These are phyloP conservation scores for Moricandia arvensis DNA, from an alignment of 345 rosid species.

Conservation along the genomic window DNA sequence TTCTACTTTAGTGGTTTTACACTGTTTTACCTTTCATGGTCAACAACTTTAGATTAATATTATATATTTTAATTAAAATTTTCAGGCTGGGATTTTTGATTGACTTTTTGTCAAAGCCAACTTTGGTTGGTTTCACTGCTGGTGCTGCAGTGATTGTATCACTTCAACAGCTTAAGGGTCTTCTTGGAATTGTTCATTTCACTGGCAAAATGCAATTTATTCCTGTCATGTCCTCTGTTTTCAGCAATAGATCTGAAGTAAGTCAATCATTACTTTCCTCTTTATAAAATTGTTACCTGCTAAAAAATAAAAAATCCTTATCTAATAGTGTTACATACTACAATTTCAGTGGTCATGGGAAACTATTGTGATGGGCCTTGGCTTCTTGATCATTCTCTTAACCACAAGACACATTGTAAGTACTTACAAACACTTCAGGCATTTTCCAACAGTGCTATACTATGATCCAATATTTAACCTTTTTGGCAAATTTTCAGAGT, in stretches of 20 bases:
- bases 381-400: constrained; percentile 67
- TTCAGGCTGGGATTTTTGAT: constrained; percentile 93
- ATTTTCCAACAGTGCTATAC: background rate
- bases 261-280: constrained; percentile 14
- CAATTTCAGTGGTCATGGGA: constrained; percentile 90
- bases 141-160: constrained; percentile 97
- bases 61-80: background rate
- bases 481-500: constrained; percentile 48
- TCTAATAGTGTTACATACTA: constrained; percentile 11
- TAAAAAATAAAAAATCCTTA: too few species aligned
- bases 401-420: constrained; percentile 87
- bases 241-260: constrained; percentile 65
- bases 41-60: constrained; percentile 13
- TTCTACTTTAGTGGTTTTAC: constrained; percentile 31
- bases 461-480: background rate
- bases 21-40: constrained; percentile 21
- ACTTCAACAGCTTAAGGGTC: constrained; percentile 87
- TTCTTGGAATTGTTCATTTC: constrained; percentile 95
- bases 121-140: constrained; percentile 93
- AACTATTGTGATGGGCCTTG: constrained; percentile 67
- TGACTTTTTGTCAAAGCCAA: constrained; percentile 96
- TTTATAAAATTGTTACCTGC: too few species aligned
- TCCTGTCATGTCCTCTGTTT: constrained; percentile 60
- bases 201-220: constrained; percentile 82
- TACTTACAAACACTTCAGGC: background rate